Conservation (phyloP, 2,329 filamentous ascomycete species). For the Penicillium glabrum region DNA sequence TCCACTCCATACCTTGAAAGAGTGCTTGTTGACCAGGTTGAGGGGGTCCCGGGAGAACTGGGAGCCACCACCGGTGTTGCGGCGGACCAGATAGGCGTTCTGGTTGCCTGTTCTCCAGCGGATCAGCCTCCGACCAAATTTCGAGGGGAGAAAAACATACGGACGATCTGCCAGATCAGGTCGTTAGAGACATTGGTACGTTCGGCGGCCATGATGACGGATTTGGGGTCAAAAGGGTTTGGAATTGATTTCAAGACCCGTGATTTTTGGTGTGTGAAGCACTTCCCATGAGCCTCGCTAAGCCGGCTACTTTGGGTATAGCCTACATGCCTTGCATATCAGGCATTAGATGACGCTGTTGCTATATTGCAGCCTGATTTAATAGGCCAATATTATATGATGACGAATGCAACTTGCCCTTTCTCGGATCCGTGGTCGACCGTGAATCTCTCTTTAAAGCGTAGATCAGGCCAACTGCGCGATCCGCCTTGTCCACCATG, state of each 20-base stretch:
- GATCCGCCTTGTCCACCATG: conserved; percentile 54
- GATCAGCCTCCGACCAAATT: conserved; percentile 11
- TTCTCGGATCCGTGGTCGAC: neutral
- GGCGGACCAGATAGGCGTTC: conserved; percentile 92
- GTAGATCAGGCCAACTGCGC: neutral
- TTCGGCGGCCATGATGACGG: conserved; percentile 44
- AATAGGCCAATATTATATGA: neutral
- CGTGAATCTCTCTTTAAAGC: neutral
- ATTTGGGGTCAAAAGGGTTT: conserved; percentile 24
- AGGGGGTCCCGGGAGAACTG: conserved; percentile 93
- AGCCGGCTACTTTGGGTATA: conserved; percentile 38
- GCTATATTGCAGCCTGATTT: neutral
- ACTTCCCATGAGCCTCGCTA: conserved; percentile 35
- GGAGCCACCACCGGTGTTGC: conserved; percentile 72
- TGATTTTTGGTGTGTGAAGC: conserved; percentile 28
- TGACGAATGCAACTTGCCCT: neutral
- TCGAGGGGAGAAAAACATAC: conserved; percentile 59
- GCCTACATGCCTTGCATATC: neutral
- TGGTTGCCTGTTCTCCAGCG: conserved; percentile 64
- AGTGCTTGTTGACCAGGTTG: conserved; percentile 90
- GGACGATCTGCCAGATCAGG: conserved; percentile 91
- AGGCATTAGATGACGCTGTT: neutral
- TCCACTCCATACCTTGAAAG: conserved; percentile 69
- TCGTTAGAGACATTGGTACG: conserved; percentile 81
- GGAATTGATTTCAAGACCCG: conserved; percentile 23